Evolutionary conservation across 202 grass and related monocot species (phyloP).

Genomic region (Setaria italica): DNA sequence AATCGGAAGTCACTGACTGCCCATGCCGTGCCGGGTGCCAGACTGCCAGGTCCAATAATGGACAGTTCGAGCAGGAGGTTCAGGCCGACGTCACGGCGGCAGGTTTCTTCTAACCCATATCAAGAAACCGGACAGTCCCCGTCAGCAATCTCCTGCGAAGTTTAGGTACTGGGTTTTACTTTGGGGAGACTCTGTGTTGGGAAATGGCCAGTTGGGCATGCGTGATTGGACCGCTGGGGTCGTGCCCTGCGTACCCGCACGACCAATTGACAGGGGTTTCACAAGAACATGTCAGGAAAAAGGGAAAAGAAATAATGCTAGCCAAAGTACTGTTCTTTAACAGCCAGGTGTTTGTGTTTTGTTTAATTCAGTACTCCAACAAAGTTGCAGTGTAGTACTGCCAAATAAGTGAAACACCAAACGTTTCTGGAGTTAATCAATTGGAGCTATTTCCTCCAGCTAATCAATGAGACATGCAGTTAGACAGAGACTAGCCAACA

Average conservation of each 20-base stretch:
- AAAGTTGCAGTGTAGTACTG: background rate
- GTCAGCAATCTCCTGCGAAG: background rate
- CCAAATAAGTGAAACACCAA: background rate
- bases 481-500: background rate
- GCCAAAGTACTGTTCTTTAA: background rate
- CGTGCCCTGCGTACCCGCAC: background rate
- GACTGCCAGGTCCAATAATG: background rate
- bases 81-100: background rate
- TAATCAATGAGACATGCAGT: background rate
- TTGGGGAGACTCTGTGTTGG: background rate
- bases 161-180: background rate
- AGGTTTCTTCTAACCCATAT: constrained; percentile 18
- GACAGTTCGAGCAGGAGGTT: background rate
- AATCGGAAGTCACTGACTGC: constrained; percentile 14
- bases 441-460: background rate
- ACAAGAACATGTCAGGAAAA: background rate
- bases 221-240: background rate
- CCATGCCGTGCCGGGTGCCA: background rate
- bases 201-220: background rate
- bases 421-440: background rate
- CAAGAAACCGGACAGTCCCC: background rate
- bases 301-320: background rate
- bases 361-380: background rate
- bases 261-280: constrained; percentile 5
- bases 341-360: background rate